Percentiles rank a stretch among this genome's conserved stretches.
Evolutionary conservation across 2,329 filamentous ascomycete genomes (phyloP).

Genomic region (Talaromyces albobiverticillius): DNA sequence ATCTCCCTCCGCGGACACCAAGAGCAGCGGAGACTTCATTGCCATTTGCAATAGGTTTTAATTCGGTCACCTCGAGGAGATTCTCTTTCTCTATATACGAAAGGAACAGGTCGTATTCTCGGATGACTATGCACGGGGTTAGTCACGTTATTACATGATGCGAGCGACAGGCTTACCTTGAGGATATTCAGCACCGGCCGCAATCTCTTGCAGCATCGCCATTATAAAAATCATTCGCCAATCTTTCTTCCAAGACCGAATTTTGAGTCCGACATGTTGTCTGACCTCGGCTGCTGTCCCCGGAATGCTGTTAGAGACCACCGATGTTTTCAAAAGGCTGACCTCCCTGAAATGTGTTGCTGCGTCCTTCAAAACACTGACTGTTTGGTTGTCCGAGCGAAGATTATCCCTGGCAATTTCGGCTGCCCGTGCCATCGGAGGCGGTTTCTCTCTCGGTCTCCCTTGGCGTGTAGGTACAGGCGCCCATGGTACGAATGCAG

Average conservation of each 20-base stretch:
- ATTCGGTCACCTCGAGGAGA: conserved; percentile 51
- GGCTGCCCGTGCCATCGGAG: conserved; percentile 57
- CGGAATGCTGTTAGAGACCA: conserved; percentile 25
- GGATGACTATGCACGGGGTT: conserved; percentile 36
- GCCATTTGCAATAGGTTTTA: conserved; percentile 71
- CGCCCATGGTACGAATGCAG: conserved; percentile 72
- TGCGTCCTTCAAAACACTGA: conserved; percentile 64
- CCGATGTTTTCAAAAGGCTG: conserved; percentile 52
- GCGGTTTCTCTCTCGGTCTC: conserved; percentile 44
- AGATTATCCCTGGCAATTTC: conserved; percentile 73
- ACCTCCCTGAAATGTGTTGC: conserved; percentile 64
- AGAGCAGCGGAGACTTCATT: conserved; percentile 68
- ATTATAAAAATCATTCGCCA: conserved; percentile 40
- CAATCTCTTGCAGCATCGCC: conserved; percentile 39
- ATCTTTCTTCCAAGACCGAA: conserved; percentile 36
- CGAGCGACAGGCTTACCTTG: conserved; percentile 28
- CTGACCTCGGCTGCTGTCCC: conserved; percentile 33
- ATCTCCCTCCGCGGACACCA: conserved; percentile 65
- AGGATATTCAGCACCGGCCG: conserved; percentile 28
- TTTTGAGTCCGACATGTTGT: conserved; percentile 33
- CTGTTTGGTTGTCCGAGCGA: conserved; percentile 73
- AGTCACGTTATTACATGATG: conserved; percentile 12
- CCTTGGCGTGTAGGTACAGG: conserved; percentile 43
- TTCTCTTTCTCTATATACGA: conserved; percentile 48
- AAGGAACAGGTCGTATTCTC: conserved; percentile 55